A percentile compares a stretch with the other conserved stretches of the same genome.
Evolutionary conservation across 108 stramenopile species (phyloP).

Genomic region (Discostella pseudostelligera): DNA sequence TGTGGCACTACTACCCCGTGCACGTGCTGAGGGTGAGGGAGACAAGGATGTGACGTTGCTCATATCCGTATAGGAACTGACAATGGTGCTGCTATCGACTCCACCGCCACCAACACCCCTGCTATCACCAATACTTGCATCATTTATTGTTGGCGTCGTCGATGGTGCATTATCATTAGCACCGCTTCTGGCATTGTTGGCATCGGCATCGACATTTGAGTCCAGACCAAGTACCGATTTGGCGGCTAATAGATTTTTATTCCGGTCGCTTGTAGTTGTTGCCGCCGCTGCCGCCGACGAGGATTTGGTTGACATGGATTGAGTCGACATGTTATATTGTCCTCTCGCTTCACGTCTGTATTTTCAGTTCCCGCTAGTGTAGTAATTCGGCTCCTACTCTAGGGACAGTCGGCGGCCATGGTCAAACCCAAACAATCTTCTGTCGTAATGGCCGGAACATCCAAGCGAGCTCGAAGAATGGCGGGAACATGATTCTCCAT

Average conservation of each 20-base stretch:
- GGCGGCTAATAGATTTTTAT: slow-evolving; percentile 26
- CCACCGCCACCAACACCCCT: too few species aligned
- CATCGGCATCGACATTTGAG: background rate
- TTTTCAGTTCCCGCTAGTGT: too few species aligned
- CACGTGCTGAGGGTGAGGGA: background rate
- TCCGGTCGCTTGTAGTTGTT: background rate
- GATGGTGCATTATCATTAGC: too few species aligned
- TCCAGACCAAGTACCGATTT: slow-evolving; percentile 25
- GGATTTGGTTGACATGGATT: slow-evolving; percentile 2
- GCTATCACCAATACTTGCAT: background rate
- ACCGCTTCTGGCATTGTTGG: background rate
- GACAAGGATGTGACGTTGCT: background rate
- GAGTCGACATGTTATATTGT: too few species aligned
- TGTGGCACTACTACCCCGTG: background rate
- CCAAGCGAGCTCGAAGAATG: too few species aligned
- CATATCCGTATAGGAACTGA: background rate
- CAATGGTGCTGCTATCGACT: background rate
- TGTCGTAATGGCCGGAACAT: too few species aligned
- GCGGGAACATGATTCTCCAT: too few species aligned
- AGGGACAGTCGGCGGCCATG: too few species aligned
- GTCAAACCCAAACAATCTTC: too few species aligned
- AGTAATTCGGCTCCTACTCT: too few species aligned
- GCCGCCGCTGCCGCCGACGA: slow-evolving; percentile 2
- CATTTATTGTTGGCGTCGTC: background rate
- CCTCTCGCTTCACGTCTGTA: too few species aligned